A percentile compares a stretch with the other conserved stretches of the same genome.
These are phyloP conservation scores for Saturnispora sanitii DNA, from an alignment of 805 yeast genomes.

Conservation along the genomic window DNA sequence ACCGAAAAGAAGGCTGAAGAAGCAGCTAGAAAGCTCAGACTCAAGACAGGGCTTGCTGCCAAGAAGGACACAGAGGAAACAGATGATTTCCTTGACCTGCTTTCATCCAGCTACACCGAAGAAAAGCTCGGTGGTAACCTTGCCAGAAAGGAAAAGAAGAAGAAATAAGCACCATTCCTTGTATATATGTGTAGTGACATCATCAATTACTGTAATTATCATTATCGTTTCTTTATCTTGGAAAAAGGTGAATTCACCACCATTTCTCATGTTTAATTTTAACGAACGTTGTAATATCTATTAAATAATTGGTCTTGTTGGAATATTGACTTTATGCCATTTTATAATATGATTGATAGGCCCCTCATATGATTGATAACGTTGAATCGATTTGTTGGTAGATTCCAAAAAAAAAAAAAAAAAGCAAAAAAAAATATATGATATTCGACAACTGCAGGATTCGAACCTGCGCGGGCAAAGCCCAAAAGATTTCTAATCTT, in stretches of 20 bases:
- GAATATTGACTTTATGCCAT: no score
- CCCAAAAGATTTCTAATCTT: conserved; percentile 52
- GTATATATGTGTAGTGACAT: conserved; percentile 1
- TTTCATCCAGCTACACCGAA: conserved; percentile 38
- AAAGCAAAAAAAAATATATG: no score
- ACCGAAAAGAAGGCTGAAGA: conserved; percentile 19
- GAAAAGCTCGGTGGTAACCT: conserved; percentile 29
- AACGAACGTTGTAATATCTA: no score
- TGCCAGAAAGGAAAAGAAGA: conserved; percentile 24
- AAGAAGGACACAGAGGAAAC: conserved; percentile 18
- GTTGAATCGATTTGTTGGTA: no score
- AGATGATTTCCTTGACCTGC: conserved; percentile 42
- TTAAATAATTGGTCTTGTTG: no score
- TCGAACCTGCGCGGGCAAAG: conserved; percentile 57
- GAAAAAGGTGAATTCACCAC: no score
- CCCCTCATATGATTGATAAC: no score
- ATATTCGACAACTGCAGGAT: conserved; percentile 54
- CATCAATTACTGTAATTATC: no score
- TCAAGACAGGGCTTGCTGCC: conserved; percentile 22
- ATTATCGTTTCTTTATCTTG: no score
- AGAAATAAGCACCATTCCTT: conserved; percentile 13
- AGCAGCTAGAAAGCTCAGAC: conserved; percentile 22
- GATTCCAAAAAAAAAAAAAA: no score
- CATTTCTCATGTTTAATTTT: no score
- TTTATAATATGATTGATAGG: no score